These are phyloP conservation scores for Zymoseptoria ardabiliae DNA, from an alignment of 2,329 filamentous ascomycete genomes.

Conservation along the genomic window DNA sequence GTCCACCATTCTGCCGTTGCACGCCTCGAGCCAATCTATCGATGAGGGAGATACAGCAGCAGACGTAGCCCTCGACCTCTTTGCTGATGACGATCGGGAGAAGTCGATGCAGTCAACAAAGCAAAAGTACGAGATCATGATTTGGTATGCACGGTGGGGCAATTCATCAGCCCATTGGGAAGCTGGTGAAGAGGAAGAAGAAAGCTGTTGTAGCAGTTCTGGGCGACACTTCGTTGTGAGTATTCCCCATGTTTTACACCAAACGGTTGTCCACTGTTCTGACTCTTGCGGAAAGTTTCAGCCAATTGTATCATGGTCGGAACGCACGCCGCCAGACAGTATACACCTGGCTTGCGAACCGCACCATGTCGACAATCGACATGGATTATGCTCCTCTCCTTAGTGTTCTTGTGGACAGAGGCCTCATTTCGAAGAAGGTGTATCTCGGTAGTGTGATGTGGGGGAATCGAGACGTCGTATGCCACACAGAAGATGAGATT, in stretches of 20 bases:
- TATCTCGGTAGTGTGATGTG: conserved; percentile 14
- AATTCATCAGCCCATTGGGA: conserved; percentile 12
- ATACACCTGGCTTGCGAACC: conserved; percentile 15
- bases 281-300: not conserved
- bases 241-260: not conserved
- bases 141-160: conserved; percentile 15
- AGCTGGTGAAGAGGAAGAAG: conserved; percentile 8
- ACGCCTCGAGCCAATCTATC: conserved; percentile 3
- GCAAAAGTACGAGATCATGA: conserved; percentile 17
- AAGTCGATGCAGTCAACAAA: conserved; percentile 6
- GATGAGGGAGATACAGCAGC: conserved; percentile 9
- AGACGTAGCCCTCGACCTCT: conserved; percentile 14
- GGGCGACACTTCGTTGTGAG: conserved; percentile 10
- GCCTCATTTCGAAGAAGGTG: conserved; percentile 7
- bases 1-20: conserved; percentile 10
- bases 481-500: conserved; percentile 10
- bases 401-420: conserved; percentile 5
- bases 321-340: conserved; percentile 13
- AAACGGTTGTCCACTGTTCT: not conserved
- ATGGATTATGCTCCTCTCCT: conserved; percentile 15
- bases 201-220: conserved; percentile 7
- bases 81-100: conserved; percentile 12
- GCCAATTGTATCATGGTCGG: conserved; percentile 13
- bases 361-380: conserved; percentile 10
- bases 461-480: conserved; percentile 12